These are phyloP conservation scores for Parsonsia alboflavescens DNA, from an alignment of 257 asterid species.

Conservation along the genomic window DNA sequence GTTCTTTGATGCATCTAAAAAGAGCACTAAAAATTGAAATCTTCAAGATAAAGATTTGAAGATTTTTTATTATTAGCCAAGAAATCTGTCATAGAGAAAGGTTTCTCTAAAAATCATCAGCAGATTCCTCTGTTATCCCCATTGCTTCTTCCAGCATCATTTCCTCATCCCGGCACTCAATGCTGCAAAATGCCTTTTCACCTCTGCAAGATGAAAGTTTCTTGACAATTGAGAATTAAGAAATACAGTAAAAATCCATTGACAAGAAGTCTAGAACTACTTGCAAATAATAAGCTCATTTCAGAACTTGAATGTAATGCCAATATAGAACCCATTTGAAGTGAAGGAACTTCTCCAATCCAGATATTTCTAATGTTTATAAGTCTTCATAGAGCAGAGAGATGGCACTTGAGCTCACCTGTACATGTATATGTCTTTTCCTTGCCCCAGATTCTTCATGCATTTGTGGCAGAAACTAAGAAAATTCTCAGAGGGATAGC, in stretches of 20 bases:
- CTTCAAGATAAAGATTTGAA: conserved; percentile 11
- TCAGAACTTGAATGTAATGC: background rate
- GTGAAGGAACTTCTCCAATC: background rate
- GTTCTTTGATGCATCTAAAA: conserved; percentile 20
- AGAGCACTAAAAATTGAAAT: conserved; percentile 18
- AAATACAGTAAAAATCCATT: background rate
- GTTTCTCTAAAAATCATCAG: conserved; percentile 25
- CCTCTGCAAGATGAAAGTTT: conserved; percentile 38
- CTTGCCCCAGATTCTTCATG: conserved; percentile 69
- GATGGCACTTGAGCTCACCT: conserved; percentile 34
- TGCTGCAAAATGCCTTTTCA: conserved; percentile 75
- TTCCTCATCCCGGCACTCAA: conserved; percentile 56
- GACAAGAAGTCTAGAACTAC: background rate
- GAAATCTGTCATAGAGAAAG: conserved; percentile 13
- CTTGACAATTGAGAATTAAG: conserved; percentile 5
- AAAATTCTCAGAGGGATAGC: conserved; percentile 60
- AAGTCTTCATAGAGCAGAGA: background rate
- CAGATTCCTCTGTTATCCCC: conserved; percentile 29
- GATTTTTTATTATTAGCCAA: conserved; percentile 2
- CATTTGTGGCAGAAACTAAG: conserved; percentile 73
- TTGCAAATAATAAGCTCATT: background rate
- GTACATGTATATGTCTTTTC: conserved; percentile 75
- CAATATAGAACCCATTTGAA: background rate
- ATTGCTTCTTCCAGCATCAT: conserved; percentile 47
- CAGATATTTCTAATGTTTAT: background rate